Evolutionary conservation across 2,329 filamentous ascomycete species (phyloP), one percentile per base, ranked within the genome.

Genomic region (Fusarium bulbicola): DNA sequence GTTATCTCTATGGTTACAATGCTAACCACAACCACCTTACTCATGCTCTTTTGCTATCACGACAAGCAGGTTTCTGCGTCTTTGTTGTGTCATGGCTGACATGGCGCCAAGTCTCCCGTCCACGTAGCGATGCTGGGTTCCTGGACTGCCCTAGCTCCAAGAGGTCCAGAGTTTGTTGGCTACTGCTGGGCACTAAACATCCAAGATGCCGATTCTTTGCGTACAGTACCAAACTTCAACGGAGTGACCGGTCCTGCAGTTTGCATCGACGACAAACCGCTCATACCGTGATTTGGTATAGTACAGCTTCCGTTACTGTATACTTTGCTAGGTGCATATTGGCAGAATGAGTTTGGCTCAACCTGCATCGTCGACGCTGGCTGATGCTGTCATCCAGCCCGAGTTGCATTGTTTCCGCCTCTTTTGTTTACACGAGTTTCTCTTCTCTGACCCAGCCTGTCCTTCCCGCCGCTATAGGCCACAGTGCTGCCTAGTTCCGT

Each of bases 121-220:
- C 72, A 75, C 62, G 73, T 74, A 74, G 63, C 65, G 66, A 18
- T 63, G 58, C 68, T 64, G 40, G 67, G 63, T 74, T 66, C 68
- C 63, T 66, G 54, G 58, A 63, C 42, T 70, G 61, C 42, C 46
- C 50, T 63, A 61, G 61, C 47, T 57, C 30, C 50, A n/a, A 54
- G 56, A 59, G 65, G 46, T 70, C 59, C 57, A 63, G 57, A 47
- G 45, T 52, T 74, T 65, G 65, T 62, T 73, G 68, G 66, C 60
- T 59, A 70, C 47, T 66, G 26, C 40, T 39, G 40, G 66, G 49
- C 49, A 71, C 58, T 47, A 68, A 52, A 59, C 65, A 49, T 46
- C 66, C 46, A 59, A 50, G 58, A 63, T 59, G 50, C 57, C 63
- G 63, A 58, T 60, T 24, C 39, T 59, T 58, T 73, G 59, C 67